phyloP scores from a whole-genome alignment of 441 rosid genomes.

The Populus hybrid region DNA sequence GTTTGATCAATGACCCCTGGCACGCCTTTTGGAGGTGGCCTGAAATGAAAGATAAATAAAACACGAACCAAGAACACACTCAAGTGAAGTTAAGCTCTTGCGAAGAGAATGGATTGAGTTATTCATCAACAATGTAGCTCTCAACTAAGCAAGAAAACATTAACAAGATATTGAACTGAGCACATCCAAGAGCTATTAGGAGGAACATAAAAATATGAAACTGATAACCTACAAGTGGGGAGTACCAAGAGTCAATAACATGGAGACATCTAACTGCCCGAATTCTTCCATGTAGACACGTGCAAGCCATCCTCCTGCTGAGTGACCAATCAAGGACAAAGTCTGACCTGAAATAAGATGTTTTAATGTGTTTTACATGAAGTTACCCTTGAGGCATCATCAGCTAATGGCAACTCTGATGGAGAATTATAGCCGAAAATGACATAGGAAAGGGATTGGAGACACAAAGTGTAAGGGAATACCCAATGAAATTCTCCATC shows the following conservation, averaged over 20 bases:
- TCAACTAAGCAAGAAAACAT: neutral
- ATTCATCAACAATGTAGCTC: neutral
- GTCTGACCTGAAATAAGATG: conserved; percentile 43
- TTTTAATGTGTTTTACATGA: conserved; percentile 1
- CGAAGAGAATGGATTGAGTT: neutral
- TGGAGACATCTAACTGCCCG: conserved; percentile 52
- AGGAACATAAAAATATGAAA: conserved; percentile 11
- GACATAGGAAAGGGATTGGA: neutral
- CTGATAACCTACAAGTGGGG: conserved; percentile 83
- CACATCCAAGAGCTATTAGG: neutral
- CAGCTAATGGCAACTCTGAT: neutral
- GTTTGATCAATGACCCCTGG: conserved; percentile 90
- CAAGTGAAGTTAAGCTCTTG: neutral
- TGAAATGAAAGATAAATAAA: conserved; percentile 23
- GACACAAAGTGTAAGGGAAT: neutral
- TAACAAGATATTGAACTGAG: neutral
- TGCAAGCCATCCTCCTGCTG: conserved; percentile 98
- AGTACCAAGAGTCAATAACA: conserved; percentile 90
- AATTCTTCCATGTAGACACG: conserved; percentile 86
- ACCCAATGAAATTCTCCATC: neutral
- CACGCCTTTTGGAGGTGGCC: conserved; percentile 85
- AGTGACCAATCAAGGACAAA: conserved; percentile 82
- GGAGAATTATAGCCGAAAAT: neutral
- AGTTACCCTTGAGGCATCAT: neutral
- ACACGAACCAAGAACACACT: neutral